These are phyloP conservation scores for Dioscorea dumetorum DNA, from an alignment of 106 monocot genomes.

Conservation along the genomic window DNA sequence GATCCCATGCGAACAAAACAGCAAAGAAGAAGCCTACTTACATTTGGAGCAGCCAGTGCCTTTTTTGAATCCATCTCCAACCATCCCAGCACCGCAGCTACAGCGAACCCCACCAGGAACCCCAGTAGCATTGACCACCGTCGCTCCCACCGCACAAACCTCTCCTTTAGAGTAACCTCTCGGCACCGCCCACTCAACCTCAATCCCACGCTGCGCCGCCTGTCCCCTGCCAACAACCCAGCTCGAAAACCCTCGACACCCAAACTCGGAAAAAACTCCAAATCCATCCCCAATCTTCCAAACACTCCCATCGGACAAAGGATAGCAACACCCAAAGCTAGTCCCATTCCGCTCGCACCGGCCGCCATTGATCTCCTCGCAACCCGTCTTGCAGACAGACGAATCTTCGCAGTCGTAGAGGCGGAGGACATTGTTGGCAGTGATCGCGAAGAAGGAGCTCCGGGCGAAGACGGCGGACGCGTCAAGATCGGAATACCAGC, in stretches of 20 bases:
- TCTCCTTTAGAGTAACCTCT: constrained; percentile 19
- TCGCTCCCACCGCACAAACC: constrained; percentile 49
- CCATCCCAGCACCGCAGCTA: constrained; percentile 33
- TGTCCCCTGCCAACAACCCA: constrained; percentile 28
- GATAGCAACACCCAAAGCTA: constrained; percentile 56
- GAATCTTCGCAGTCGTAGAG: constrained; percentile 92
- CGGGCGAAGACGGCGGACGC: not conserved
- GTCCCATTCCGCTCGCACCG: constrained; percentile 2
- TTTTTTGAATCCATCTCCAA: constrained; percentile 68
- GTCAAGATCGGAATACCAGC: constrained; percentile 38
- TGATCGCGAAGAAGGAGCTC: constrained; percentile 37
- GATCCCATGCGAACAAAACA: no score
- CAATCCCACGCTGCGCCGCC: constrained; percentile 40
- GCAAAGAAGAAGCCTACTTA: constrained; percentile 2
- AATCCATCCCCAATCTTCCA: constrained; percentile 66
- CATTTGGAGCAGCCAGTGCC: constrained; percentile 73
- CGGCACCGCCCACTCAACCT: constrained; percentile 89
- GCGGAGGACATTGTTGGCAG: constrained; percentile 55
- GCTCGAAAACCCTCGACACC: constrained; percentile 91
- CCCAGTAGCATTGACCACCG: constrained; percentile 50
- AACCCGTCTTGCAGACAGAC: constrained; percentile 52
- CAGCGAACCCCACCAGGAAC: constrained; percentile 62
- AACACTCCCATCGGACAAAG: constrained; percentile 65
- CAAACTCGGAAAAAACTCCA: constrained; percentile 47
- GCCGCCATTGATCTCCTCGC: constrained; percentile 14